Conservation (phyloP, 1,139 yeast species). For the Geotrichum bryndzae region DNA sequence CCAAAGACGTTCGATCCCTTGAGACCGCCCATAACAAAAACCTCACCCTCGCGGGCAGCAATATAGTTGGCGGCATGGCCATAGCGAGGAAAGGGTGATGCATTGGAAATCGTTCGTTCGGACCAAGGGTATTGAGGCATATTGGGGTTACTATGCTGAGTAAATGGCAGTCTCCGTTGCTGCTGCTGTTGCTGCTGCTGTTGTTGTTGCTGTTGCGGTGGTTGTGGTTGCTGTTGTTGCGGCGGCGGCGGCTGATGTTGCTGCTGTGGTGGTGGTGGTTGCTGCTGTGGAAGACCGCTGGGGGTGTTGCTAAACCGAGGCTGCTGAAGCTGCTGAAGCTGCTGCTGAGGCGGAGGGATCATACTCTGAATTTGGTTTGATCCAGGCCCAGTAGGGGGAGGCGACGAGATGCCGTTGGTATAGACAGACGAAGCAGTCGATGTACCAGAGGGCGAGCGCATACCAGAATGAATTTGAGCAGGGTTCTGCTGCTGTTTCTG, state of each 20-base stretch:
- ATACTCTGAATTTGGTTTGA: neutral
- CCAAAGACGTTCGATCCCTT: conserved; percentile 91
- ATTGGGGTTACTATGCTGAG: conserved; percentile 1
- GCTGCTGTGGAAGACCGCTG: conserved; percentile 15
- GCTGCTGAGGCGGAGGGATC: neutral
- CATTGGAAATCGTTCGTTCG: conserved; percentile 55
- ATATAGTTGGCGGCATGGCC: conserved; percentile 81
- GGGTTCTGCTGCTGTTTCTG: neutral
- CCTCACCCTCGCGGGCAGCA: conserved; percentile 69
- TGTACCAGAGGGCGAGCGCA: conserved; percentile 6
- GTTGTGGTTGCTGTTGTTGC: too few species aligned
- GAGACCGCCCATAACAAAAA: conserved; percentile 90
- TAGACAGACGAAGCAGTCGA: conserved; percentile 8
- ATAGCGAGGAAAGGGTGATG: conserved; percentile 35
- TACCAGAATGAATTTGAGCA: neutral
- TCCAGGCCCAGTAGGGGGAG: neutral
- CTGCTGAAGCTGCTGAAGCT: neutral
- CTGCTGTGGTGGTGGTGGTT: neutral
- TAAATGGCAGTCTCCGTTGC: conserved; percentile 5
- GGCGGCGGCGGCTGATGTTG: too few species aligned
- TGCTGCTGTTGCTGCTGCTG: conserved; percentile 15
- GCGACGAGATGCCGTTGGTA: conserved; percentile 13
- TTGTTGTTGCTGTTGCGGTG: too few species aligned
- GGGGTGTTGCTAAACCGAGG: neutral
- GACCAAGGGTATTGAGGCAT: conserved; percentile 61